Percentiles rank a stretch among this genome's conserved stretches.
These are phyloP conservation scores for Colletotrichum sojae DNA, from an alignment of 2,329 filamentous ascomycete genomes.

Conservation along the genomic window DNA sequence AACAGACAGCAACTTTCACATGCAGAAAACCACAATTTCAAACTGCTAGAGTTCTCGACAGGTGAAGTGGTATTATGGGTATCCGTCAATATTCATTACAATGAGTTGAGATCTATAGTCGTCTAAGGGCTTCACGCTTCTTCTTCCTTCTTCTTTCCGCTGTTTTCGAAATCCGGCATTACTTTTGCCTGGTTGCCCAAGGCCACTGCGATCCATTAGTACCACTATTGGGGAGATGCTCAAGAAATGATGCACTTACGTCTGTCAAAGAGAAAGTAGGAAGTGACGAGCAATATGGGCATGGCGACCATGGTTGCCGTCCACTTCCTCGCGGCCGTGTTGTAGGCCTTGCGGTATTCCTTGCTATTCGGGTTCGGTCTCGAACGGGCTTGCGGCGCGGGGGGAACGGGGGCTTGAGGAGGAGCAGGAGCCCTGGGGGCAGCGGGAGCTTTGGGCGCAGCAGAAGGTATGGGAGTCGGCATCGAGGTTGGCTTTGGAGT, in stretches of 20 bases:
- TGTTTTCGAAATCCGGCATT: conserved; percentile 41
- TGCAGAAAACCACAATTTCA: not conserved
- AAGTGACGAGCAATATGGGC: conserved; percentile 69
- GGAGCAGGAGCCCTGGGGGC: not conserved
- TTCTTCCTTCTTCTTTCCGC: conserved; percentile 14
- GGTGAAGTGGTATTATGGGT: conserved; percentile 12
- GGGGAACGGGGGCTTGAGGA: not conserved
- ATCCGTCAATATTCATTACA: conserved; percentile 35
- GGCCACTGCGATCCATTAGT: conserved; percentile 45
- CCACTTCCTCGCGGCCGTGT: conserved; percentile 61
- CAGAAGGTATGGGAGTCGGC: not conserved
- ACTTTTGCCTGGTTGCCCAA: conserved; percentile 49
- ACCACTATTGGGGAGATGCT: not conserved
- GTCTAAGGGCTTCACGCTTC: conserved; percentile 15
- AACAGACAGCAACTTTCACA: not conserved
- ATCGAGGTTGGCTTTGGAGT: not conserved
- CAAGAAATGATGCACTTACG: conserved; percentile 50
- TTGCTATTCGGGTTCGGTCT: conserved; percentile 49
- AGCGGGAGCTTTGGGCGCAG: not conserved
- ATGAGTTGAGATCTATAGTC: conserved; percentile 15
- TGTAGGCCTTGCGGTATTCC: conserved; percentile 61
- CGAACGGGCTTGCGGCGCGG: not conserved
- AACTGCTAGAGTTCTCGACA: not conserved
- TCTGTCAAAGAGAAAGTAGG: conserved; percentile 67
- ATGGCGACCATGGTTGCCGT: conserved; percentile 64